A percentile compares a stretch with the other conserved stretches of the same genome.
Conservation (phyloP, 78 protist species). For the Dictyostelium capitatum region DNA sequence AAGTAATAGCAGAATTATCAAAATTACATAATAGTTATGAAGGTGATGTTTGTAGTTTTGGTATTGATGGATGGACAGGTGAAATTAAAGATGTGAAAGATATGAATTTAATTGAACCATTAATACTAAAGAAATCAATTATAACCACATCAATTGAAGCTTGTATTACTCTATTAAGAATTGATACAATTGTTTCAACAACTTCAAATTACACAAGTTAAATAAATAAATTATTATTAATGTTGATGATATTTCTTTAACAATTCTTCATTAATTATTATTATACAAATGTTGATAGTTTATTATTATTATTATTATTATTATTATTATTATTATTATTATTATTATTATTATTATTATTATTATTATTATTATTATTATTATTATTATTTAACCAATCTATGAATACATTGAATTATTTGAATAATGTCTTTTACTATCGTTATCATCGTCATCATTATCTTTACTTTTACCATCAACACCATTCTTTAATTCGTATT, state of each 20-base stretch:
- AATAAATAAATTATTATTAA: no score
- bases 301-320: not conserved
- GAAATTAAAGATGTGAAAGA: constrained; percentile 17
- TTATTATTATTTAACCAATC: not conserved
- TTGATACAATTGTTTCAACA: constrained; percentile 36
- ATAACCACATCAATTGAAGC: constrained; percentile 53
- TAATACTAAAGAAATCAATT: constrained; percentile 60
- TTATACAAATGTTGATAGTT: no score
- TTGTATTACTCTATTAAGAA: constrained; percentile 56
- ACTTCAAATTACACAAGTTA: not conserved
- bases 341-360: not conserved
- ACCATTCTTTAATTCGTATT: constrained; percentile 35
- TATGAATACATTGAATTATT: constrained; percentile 11
- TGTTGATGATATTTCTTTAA: no score
- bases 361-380: no score
- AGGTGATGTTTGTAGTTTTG: not conserved
- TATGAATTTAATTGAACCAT: constrained; percentile 55
- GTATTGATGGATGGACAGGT: constrained; percentile 80
- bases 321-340: not conserved
- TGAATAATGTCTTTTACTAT: constrained; percentile 9
- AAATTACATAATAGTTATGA: not conserved
- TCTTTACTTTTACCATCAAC: not conserved
- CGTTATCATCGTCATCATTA: constrained; percentile 6
- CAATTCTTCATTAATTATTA: no score
- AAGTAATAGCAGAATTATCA: constrained; percentile 10